phyloP scores from a whole-genome alignment of 345 rosid species.

The Theobroma cacao region DNA sequence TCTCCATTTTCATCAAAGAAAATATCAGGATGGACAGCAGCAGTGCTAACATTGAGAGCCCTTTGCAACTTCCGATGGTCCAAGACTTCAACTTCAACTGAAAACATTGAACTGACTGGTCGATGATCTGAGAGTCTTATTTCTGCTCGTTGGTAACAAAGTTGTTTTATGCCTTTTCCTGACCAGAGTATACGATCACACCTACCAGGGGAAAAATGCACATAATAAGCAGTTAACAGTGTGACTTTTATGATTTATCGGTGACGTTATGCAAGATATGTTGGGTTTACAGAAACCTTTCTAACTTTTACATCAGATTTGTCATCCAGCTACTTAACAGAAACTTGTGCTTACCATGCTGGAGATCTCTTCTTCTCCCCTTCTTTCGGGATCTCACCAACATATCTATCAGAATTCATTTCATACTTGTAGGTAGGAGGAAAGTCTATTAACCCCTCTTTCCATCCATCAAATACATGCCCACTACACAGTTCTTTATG shows the following conservation, averaged over 20 bases:
- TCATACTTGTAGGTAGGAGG: slow-evolving; percentile 98
- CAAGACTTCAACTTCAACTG: slow-evolving; percentile 77
- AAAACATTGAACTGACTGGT: slow-evolving; percentile 79
- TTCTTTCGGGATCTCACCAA: slow-evolving; percentile 79
- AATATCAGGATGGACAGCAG: slow-evolving; percentile 73
- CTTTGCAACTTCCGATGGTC: slow-evolving; percentile 73
- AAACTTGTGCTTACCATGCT: slow-evolving; percentile 61
- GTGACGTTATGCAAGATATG: not conserved
- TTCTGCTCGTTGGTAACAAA: slow-evolving; percentile 64
- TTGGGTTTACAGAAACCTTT: not conserved
- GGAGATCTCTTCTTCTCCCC: slow-evolving; percentile 96
- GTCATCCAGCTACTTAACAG: not conserved
- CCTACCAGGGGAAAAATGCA: slow-evolving; percentile 33
- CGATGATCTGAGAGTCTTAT: slow-evolving; percentile 82
- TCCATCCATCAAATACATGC: slow-evolving; percentile 91
- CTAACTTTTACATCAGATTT: not conserved
- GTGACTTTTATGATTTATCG: not conserved
- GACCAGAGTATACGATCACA: slow-evolving; percentile 93
- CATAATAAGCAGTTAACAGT: not conserved
- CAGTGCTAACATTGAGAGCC: slow-evolving; percentile 66
- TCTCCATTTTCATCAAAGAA: slow-evolving; percentile 38
- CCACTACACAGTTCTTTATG: slow-evolving; percentile 68
- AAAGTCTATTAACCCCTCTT: slow-evolving; percentile 74
- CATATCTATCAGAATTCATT: slow-evolving; percentile 71
- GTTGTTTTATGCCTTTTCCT: slow-evolving; percentile 83